Conservation (phyloP, 345 rosid species). For the Moricandia arvensis region DNA sequence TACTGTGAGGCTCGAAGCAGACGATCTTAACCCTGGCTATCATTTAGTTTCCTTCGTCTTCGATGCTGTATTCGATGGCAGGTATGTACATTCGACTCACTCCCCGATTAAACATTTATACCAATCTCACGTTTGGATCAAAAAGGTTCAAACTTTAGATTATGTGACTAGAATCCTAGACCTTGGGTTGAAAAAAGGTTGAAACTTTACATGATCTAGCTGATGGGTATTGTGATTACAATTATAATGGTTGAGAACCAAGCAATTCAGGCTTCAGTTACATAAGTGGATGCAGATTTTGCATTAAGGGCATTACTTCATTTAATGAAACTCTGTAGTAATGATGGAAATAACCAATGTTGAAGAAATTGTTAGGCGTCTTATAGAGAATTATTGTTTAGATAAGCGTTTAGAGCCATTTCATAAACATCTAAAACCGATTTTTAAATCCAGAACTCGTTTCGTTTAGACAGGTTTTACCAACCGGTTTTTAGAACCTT, state of each 20-base stretch:
- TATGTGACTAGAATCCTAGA: background rate
- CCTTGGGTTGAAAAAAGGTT: background rate
- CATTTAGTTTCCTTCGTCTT: conserved; percentile 82
- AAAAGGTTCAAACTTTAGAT: no score
- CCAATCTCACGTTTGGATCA: no score
- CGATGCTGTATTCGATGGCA: conserved; percentile 85
- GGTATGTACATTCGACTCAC: conserved; percentile 37
- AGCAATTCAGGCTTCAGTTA: background rate
- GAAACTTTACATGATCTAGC: background rate
- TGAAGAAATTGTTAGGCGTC: no score
- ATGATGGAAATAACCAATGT: background rate
- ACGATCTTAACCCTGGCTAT: conserved; percentile 64
- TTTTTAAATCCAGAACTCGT: no score
- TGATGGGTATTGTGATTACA: conserved; percentile 2
- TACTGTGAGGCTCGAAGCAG: conserved; percentile 63
- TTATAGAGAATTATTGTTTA: no score
- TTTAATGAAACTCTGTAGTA: background rate
- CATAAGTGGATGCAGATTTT: background rate
- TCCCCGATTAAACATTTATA: no score
- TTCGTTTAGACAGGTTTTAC: no score
- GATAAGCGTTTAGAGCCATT: no score
- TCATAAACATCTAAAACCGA: no score
- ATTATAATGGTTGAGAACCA: background rate
- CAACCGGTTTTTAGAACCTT: no score
- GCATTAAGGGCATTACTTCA: background rate